Base-by-base conservation (phyloP, 2,329 filamentous ascomycete species). In the Phaeosphaeriaceae sp. region DNA sequence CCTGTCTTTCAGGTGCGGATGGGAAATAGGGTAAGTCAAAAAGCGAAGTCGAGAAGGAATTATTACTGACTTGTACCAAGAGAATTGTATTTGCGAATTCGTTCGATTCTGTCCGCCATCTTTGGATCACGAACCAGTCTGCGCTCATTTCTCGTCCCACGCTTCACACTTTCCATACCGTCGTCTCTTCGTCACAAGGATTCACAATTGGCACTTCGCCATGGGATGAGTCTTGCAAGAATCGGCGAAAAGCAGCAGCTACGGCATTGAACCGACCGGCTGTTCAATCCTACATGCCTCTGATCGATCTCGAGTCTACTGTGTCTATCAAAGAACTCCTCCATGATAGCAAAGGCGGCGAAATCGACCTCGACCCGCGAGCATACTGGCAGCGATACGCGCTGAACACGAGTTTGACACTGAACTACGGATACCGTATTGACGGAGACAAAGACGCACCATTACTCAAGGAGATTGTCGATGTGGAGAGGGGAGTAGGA, bases 191-290 rank as follows among this genome's bases (percentile, higher is more conserved):
- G 33, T 91, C 89, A 0, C 89, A 92, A 66, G 91, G 91, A 6
- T 91, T 92, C 76, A 94, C 91, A 0, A 92, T 95, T 60, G 91
- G 91, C 1, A 92, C 91, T 0, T 93, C 90, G 0, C 91, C 91
- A 0, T 95, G 91, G 89, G 90, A 93, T 61, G 91, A 92, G 51
- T 91, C 88, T 1, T 92, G 90, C 78, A 94, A 93, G 76, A 82
- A 84, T 22, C 85, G 91, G 10, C 86, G 91, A 61, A 93, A 92
- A 79, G 91, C 90, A 0, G 91, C 91, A 1, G 91, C 89, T 3
- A 92, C 91, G 0, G 91, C 91, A 0, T 82, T 94, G 21, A 93
- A 93, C 73, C 85, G 89, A 0, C 90, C 91, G 0, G 88, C 91
- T 0, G 86, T 91, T 1, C 89, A 92, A 69, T 88, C 88, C 0